A percentile compares a stretch with the other conserved stretches of the same genome.
Conservation (phyloP, 768 basidiomycete species). For the Cystobasidium onofrii region DNA sequence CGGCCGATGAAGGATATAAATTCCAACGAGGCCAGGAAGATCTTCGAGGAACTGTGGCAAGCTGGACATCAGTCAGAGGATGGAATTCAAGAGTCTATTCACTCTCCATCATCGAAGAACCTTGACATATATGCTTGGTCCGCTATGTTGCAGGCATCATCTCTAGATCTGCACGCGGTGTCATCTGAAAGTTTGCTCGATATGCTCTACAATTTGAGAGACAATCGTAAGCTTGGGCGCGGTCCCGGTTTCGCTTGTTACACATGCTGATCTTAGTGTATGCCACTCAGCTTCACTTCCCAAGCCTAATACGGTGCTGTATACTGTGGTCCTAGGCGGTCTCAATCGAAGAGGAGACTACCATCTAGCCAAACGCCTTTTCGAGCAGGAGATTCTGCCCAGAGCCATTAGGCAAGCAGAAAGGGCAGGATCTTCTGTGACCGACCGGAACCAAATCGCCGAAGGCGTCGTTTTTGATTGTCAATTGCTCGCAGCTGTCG, state of each 20-base stretch:
- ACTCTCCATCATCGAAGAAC: background rate
- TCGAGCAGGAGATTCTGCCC: slow-evolving; percentile 1
- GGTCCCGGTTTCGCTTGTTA: no score
- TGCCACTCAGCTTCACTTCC: background rate
- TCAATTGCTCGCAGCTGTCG: background rate
- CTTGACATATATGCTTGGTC: slow-evolving; percentile 19
- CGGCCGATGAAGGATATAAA: background rate
- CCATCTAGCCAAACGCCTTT: background rate
- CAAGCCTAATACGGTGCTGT: slow-evolving; percentile 9
- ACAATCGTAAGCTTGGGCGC: slow-evolving; percentile 10
- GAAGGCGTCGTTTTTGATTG: background rate
- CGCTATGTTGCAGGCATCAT: background rate
- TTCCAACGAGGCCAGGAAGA: background rate
- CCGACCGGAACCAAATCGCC: background rate
- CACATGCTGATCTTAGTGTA: no score
- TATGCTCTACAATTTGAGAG: background rate
- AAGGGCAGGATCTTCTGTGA: background rate
- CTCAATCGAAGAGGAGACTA: background rate
- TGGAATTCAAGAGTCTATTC: background rate
- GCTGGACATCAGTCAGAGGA: background rate
- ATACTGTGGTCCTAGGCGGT: slow-evolving; percentile 17
- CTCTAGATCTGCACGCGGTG: background rate
- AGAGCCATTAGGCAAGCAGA: background rate
- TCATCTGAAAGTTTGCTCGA: background rate
- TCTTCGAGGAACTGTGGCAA: slow-evolving; percentile 6